Conservation (phyloP, 208 protist species). For the Wallacemonas sp. region DNA sequence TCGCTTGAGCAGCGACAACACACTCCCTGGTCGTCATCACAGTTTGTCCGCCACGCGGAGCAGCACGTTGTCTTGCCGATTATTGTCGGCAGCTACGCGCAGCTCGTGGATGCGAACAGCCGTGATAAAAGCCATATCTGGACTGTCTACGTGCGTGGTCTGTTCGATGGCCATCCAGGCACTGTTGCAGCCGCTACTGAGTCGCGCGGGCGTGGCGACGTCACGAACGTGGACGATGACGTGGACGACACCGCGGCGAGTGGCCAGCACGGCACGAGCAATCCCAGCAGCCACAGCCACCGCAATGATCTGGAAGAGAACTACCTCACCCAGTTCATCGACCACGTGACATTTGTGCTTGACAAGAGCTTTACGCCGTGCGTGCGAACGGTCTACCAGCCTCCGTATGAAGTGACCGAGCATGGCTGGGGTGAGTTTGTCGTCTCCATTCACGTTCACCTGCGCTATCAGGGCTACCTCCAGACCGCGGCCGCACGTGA, state of each 20-base stretch:
- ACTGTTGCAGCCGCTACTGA: slow-evolving; percentile 14
- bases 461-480: slow-evolving; percentile 29
- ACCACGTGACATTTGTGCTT: slow-evolving; percentile 77
- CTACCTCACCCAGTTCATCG: slow-evolving; percentile 78
- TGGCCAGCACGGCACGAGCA: background rate
- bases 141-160: slow-evolving; percentile 88
- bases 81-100: slow-evolving; percentile 72
- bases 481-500: slow-evolving; percentile 17
- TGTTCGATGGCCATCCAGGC: slow-evolving; percentile 62
- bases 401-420: slow-evolving; percentile 86
- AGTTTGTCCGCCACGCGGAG: background rate
- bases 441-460: slow-evolving; percentile 73
- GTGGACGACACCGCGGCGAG: background rate
- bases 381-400: slow-evolving; percentile 52
- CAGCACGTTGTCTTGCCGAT: slow-evolving; percentile 49
- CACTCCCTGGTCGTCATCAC: background rate
- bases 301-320: slow-evolving; percentile 21
- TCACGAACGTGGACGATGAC: background rate
- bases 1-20: no score
- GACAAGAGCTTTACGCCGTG: slow-evolving; percentile 73
- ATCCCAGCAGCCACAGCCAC: background rate
- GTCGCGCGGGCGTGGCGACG: background rate
- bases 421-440: slow-evolving; percentile 90
- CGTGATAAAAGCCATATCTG: slow-evolving; percentile 78
- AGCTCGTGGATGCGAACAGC: slow-evolving; percentile 64